Percentiles rank a stretch among this genome's conserved stretches.
Conservation (phyloP, 23 red algal genomes). For the Gracilaria caudata region DNA sequence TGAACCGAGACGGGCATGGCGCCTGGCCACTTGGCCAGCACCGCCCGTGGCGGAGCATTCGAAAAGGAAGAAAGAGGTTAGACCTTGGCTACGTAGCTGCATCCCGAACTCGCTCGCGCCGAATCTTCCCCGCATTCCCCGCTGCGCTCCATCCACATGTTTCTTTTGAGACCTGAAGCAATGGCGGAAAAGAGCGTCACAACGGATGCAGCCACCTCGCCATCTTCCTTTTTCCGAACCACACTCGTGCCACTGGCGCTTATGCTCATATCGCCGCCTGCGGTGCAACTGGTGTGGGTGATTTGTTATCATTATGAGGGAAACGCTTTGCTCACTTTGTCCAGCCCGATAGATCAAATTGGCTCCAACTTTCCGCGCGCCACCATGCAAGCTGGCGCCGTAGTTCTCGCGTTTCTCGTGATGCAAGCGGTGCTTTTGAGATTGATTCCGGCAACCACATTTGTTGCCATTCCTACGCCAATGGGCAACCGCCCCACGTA, state of each 20-base stretch:
- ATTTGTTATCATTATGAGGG: constrained; percentile 57
- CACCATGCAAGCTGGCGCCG: constrained; percentile 4
- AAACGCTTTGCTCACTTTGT: constrained; percentile 15
- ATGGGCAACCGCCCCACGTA: constrained; percentile 78
- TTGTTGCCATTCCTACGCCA: constrained; percentile 65
- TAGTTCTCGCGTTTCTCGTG: constrained; percentile 34
- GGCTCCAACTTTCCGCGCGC: constrained; percentile 52
- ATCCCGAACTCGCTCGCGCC: no score
- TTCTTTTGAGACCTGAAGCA: background rate
- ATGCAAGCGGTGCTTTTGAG: constrained; percentile 51
- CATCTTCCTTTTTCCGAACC: constrained; percentile 55
- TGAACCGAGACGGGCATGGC: no score
- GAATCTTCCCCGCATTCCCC: background rate
- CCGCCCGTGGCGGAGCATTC: no score
- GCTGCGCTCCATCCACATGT: background rate
- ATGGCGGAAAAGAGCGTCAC: background rate
- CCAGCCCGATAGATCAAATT: constrained; percentile 10
- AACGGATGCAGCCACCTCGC: background rate
- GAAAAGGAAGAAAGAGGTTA: no score
- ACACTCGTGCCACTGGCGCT: constrained; percentile 53
- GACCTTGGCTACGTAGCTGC: no score
- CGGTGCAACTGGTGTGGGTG: constrained; percentile 70
- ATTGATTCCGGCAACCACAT: constrained; percentile 59
- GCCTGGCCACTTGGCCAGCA: no score
- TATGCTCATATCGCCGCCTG: constrained; percentile 63